Evolutionary conservation across 2,329 filamentous ascomycete genomes (phyloP).

Genomic region (Karstenula rhodostoma): DNA sequence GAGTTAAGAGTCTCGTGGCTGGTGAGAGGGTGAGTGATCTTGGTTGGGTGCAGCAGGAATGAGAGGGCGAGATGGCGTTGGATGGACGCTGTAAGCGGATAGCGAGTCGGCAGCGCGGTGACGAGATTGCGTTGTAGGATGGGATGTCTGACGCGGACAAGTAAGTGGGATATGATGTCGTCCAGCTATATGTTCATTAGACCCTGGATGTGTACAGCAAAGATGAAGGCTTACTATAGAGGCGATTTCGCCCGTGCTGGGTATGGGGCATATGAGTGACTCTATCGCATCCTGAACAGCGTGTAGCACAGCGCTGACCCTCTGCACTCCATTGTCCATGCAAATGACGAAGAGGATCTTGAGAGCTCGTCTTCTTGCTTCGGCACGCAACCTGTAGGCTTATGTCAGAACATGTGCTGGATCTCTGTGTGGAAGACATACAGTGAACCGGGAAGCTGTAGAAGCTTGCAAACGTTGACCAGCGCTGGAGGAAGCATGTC

Average conservation of each 20-base stretch:
- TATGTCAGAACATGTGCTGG: slow-evolving; percentile 11
- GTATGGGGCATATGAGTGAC: slow-evolving; percentile 39
- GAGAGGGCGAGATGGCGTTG: slow-evolving; percentile 71
- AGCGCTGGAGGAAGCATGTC: slow-evolving; percentile 31
- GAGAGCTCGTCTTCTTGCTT: slow-evolving; percentile 33
- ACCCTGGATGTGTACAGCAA: slow-evolving; percentile 14
- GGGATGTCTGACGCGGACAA: slow-evolving; percentile 54
- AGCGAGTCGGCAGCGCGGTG: slow-evolving; percentile 64
- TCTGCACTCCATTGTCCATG: slow-evolving; percentile 43
- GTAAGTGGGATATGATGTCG: slow-evolving; percentile 34
- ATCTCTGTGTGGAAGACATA: slow-evolving; percentile 19
- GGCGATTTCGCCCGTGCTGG: slow-evolving; percentile 30
- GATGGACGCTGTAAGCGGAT: slow-evolving; percentile 64
- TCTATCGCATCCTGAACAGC: slow-evolving; percentile 45
- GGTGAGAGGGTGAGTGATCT: slow-evolving; percentile 35
- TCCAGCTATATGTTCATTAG: slow-evolving; percentile 37
- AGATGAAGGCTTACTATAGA: slow-evolving; percentile 26
- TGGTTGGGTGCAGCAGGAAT: slow-evolving; percentile 61
- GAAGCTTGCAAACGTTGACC: slow-evolving; percentile 30
- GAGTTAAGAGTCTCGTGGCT: slow-evolving; percentile 28
- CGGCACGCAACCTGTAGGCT: slow-evolving; percentile 27
- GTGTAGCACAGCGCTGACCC: slow-evolving; percentile 25
- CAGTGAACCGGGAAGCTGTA: slow-evolving; percentile 37
- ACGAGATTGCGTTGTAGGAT: slow-evolving; percentile 67
- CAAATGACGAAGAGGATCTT: slow-evolving; percentile 38